Conservation (phyloP, 495 filamentous ascomycete species). For the Penicillium waksmanii region DNA sequence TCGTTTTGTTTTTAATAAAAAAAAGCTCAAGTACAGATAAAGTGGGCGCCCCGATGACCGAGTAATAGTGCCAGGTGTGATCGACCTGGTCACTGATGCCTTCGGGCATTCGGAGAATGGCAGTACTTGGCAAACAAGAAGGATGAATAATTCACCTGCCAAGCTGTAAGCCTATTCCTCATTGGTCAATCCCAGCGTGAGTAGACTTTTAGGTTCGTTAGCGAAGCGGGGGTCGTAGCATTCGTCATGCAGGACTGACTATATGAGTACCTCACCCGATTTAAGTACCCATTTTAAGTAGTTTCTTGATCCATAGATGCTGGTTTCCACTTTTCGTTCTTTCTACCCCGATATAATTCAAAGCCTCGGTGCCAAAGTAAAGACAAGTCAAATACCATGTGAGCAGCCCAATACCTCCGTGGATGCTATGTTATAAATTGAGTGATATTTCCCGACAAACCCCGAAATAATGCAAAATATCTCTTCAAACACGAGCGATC, state of each 20-base stretch:
- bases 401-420: not conserved
- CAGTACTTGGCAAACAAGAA: too few relatives aligned
- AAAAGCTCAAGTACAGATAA: too few relatives aligned
- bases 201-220: conserved; percentile 7
- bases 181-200: not conserved
- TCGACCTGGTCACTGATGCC: too few relatives aligned
- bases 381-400: not conserved
- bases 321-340: not conserved
- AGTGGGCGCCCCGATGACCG: too few relatives aligned
- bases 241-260: conserved; percentile 7
- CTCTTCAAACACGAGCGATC: not conserved
- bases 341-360: not conserved
- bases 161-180: not conserved
- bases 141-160: not conserved
- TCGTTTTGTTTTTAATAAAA: too few relatives aligned
- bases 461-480: too few relatives aligned
- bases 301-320: not conserved
- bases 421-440: not conserved
- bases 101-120: too few relatives aligned
- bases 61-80: too few relatives aligned
- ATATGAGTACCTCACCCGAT: not conserved
- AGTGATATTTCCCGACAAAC: too few relatives aligned
- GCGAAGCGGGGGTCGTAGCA: conserved; percentile 5
- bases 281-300: not conserved
- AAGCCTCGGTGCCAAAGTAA: not conserved